Base-by-base conservation (phyloP, 2,329 filamentous ascomycete species). In the Exophiala viscosa region DNA sequence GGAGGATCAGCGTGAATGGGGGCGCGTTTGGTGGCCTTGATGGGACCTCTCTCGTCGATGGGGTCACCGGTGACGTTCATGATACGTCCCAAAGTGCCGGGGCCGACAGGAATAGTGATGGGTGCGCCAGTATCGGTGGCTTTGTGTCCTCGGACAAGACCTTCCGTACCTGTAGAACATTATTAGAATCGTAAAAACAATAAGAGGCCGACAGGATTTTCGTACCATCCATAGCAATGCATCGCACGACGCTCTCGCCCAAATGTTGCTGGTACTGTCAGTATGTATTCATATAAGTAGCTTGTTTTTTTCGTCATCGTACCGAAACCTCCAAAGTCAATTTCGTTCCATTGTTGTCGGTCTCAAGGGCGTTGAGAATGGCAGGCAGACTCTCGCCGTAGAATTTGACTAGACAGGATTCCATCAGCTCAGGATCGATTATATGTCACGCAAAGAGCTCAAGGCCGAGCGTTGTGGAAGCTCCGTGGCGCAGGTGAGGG, bases 61-160 rank as follows among this genome's bases (percentile, higher is more conserved):
- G 93, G 93, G 79, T 99, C 92, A 85, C 93, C 93, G 81, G 93
- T 99, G 80, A 99, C 93, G 85, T 99, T 99, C 81, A 99, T 91
- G 84, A 99, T 99, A 82, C 93, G 93, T 71, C 93, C 93, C 67
- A 99, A 88, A 65, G 90, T 96, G 73, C 81, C 88, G 72, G 84
- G 83, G 69, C 93, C 93, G 77, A 97, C 92, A 72, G 92, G 92
- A 69, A 99, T 91, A 78, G 83, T 90, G 82, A 99, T 99, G 73
- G 93, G 93, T 66, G 84, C 80, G 73, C 93, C 93, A 72, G 92
- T 96, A 78, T 99, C 93, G 68, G 75, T 76, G 66, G 86, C 90
- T 75, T 83, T 82, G 71, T 85, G 79, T 73, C 93, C 93, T 84
- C 93, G 92, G 74, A 92, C 88, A 68, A 99, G 90, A 93, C 93